Percentiles rank a stretch among this genome's conserved stretches.
Evolutionary conservation across 1,284 basidiomycete genomes (phyloP).

Genomic region (Somion occarium): DNA sequence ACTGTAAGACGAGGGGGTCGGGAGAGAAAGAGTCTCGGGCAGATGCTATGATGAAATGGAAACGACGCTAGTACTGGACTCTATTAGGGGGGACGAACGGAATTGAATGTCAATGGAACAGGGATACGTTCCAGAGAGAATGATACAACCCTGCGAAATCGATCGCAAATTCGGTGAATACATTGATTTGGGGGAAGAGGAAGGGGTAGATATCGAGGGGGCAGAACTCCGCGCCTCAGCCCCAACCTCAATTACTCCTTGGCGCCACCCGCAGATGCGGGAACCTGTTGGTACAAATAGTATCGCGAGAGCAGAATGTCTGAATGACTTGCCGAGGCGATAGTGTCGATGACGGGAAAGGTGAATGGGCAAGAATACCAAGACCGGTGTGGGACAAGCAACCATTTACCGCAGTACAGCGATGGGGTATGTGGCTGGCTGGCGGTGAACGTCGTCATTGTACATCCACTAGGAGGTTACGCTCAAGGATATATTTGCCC

Average conservation of each 20-base stretch:
- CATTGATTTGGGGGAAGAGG: background rate
- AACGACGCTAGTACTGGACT: background rate
- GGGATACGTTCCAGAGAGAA: background rate
- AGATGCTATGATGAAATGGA: background rate
- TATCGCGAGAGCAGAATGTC: background rate
- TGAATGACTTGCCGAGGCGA: conserved; percentile 2
- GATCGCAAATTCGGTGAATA: background rate
- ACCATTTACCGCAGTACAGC: conserved; percentile 8
- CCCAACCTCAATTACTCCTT: conserved; percentile 1
- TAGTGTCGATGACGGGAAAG: background rate
- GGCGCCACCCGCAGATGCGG: background rate
- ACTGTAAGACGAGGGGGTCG: background rate
- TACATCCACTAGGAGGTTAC: conserved; percentile 80
- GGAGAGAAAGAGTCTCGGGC: background rate
- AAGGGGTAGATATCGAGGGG: conserved; percentile 1
- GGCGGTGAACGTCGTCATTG: conserved; percentile 40
- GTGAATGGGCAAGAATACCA: conserved; percentile 2
- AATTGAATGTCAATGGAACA: background rate
- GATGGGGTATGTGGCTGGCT: conserved; percentile 5
- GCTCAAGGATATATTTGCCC: conserved; percentile 96
- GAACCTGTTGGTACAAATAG: background rate
- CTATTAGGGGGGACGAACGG: background rate
- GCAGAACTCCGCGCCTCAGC: background rate
- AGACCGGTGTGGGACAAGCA: conserved; percentile 4
- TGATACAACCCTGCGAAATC: background rate